Base-by-base conservation (phyloP, 352 stramenopile species). In the Pythium biforme region DNA sequence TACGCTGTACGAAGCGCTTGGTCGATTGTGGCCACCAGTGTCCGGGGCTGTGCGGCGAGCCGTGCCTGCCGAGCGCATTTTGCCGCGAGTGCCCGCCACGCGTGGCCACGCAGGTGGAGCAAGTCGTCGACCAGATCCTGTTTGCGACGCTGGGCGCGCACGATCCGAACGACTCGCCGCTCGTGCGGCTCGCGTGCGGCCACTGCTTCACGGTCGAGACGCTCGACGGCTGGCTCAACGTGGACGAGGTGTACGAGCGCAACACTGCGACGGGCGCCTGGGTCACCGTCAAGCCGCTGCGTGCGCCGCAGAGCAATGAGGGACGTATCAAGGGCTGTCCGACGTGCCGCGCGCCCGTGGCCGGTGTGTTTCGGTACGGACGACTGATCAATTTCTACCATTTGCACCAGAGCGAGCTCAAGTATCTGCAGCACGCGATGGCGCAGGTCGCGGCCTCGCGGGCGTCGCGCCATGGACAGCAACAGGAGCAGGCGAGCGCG, bases 21-120 rank as follows among this genome's bases (percentile, higher is more conserved):
- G 72, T 88, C 29, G 40, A 29, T 2, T 95, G 86, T 71, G 84
- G 84, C 8, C 86, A 95, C 52, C 79, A 75, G 22, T 95, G 86
- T 37, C 84, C 84, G 4, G 82, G 76, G 25, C 61, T 95, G 7
- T 95, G 86, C 62, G 86, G 86, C 15, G 84, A 93, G 72, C 29
- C 66, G n/a, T 95, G 86, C 51, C 81, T 75, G 6, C 55, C 70
- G n/a, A 62, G 55, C 29, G 48, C 69, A 17, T 84, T 76, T 39
- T 95, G 86, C 62, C 69, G 81, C n/a, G 57, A 74, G 10, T 94
- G 85, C 68, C 74, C 47, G 15, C 34, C 73, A 15, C 41, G 64
- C 25, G 55, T 74, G 8, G 12, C 7, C 8, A 57, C 72, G 11
- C 59, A 76, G 8, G 64, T 70, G 17, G 56, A 85, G 26, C 43